Evolutionary conservation across 192 early-diverging fungal genomes (phyloP).

Genomic region (Chytriomyces confervae): DNA sequence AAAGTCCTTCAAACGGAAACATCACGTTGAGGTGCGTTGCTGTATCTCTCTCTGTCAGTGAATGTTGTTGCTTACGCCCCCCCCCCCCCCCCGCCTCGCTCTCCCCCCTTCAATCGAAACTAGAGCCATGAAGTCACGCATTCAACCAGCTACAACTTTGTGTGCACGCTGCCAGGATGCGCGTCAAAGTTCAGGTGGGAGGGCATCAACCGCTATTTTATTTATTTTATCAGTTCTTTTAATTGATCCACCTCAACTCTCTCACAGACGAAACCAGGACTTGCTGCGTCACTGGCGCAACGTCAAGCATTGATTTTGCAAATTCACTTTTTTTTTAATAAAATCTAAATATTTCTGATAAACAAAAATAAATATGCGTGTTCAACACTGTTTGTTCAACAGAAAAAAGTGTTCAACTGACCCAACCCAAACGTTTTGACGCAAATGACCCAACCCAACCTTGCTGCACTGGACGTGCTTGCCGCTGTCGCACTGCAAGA

Average conservation of each 20-base stretch:
- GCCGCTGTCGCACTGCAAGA: no score
- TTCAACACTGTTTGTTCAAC: background rate
- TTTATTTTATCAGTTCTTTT: no score
- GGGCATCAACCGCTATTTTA: no score
- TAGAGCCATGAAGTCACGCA: slow-evolving; percentile 7
- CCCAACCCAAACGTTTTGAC: no score
- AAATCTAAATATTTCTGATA: background rate
- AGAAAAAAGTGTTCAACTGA: no score
- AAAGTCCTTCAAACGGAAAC: background rate
- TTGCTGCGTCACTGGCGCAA: slow-evolving; percentile 1
- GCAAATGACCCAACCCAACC: no score
- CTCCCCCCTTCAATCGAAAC: no score
- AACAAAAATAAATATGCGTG: background rate
- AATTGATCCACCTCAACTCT: no score
- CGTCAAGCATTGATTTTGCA: background rate
- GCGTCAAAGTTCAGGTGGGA: background rate
- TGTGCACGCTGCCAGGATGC: background rate
- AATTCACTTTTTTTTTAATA: no score
- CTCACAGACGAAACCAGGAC: background rate
- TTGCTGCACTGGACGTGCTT: no score
- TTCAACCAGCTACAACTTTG: background rate
- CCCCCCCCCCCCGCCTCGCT: no score
- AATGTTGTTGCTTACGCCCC: no score
- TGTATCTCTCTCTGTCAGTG: background rate
- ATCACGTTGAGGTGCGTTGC: background rate